These are phyloP conservation scores for Aureobasidium namibiae DNA, from an alignment of 2,329 filamentous ascomycete species.

Conservation along the genomic window DNA sequence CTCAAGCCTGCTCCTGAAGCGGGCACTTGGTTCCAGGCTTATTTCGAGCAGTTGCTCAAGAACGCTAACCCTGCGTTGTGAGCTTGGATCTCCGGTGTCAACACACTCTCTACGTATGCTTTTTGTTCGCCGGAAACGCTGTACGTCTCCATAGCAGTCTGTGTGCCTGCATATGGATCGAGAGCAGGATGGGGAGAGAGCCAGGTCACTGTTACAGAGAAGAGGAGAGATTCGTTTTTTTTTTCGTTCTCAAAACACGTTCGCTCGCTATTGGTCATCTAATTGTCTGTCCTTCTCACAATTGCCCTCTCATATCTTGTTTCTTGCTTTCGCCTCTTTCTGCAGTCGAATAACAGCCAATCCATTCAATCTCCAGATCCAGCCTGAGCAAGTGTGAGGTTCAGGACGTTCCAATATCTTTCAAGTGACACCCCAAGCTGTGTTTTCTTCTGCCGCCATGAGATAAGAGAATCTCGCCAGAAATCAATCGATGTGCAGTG, in stretches of 20 bases:
- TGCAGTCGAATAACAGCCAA: neutral
- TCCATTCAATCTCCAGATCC: neutral
- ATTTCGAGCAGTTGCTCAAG: constrained; percentile 28
- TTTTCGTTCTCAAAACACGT: neutral
- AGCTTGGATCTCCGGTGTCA: neutral
- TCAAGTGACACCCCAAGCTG: too few species aligned
- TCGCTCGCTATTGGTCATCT: neutral
- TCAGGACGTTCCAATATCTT: too few species aligned
- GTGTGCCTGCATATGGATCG: too few species aligned
- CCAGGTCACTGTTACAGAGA: too few species aligned
- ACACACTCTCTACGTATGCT: neutral
- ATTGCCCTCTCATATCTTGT: neutral
- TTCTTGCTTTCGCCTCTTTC: neutral
- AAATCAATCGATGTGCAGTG: neutral
- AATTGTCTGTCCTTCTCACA: neutral
- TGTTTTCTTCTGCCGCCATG: too few species aligned
- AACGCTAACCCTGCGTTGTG: constrained; percentile 27
- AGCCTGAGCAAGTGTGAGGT: too few species aligned
- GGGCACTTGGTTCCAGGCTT: constrained; percentile 55
- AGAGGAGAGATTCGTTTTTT: too few species aligned
- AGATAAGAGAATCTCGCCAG: neutral
- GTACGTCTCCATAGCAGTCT: too few species aligned
- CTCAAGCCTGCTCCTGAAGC: constrained; percentile 51
- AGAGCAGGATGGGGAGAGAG: too few species aligned
- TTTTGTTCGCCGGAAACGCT: too few species aligned